phyloP scores from a whole-genome alignment of 352 stramenopile genomes.

The Phytophthora constricta region DNA sequence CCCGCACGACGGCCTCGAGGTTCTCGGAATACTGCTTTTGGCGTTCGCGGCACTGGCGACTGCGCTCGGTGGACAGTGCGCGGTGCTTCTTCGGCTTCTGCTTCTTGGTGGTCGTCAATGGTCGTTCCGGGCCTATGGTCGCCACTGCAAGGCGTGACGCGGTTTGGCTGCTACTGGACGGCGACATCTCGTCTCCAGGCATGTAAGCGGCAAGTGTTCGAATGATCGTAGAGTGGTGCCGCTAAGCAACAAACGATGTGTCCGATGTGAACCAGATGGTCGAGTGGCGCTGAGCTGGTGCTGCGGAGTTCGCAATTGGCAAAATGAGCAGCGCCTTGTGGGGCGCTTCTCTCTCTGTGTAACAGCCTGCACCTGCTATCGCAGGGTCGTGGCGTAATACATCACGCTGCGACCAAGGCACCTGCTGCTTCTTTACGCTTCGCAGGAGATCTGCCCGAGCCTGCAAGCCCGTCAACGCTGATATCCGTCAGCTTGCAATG shows the following conservation, averaged over 20 bases:
- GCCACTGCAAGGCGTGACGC: conserved; percentile 4
- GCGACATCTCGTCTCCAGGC: conserved; percentile 16
- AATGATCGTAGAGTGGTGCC: conserved; percentile 24
- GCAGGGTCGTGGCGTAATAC: conserved; percentile 22
- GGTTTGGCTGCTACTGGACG: conserved; percentile 10
- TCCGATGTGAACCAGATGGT: conserved; percentile 25
- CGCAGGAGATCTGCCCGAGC: conserved; percentile 30
- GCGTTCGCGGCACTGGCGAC: conserved; percentile 56
- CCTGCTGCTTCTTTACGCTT: conserved; percentile 26
- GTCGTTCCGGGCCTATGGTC: conserved; percentile 3
- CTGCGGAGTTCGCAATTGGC: conserved; percentile 24
- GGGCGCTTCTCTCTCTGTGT: conserved; percentile 4
- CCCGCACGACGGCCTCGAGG: conserved; percentile 44
- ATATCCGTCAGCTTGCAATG: not conserved
- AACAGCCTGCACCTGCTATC: conserved; percentile 1
- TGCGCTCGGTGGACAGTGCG: conserved; percentile 58
- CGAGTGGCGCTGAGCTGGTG: conserved; percentile 6
- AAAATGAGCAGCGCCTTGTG: conserved; percentile 35
- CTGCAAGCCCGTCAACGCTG: not conserved
- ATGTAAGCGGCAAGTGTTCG: conserved; percentile 18
- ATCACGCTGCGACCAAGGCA: conserved; percentile 2
- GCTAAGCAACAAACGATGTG: conserved; percentile 11
- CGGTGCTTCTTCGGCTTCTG: conserved; percentile 16
- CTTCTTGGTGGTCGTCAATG: conserved; percentile 20
- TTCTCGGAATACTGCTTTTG: conserved; percentile 56